Conservation (phyloP, 257 asterid species). For the Leptodermis oblonga region DNA sequence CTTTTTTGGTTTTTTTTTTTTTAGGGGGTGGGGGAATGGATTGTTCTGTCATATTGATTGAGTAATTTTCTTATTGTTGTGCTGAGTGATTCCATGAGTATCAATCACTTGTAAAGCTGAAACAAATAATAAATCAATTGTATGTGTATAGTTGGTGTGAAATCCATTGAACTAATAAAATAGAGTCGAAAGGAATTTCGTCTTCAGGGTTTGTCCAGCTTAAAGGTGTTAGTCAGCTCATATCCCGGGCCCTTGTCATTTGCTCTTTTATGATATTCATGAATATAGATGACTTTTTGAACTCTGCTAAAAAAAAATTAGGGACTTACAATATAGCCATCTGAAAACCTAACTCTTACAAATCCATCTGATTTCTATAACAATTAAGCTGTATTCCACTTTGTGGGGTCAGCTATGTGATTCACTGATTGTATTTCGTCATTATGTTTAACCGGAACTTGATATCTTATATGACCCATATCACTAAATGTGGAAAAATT, state of each 20-base stretch:
- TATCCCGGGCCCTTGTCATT: neutral
- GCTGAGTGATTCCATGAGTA: neutral
- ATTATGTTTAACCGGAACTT: too few relatives aligned
- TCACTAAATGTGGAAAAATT: too few relatives aligned
- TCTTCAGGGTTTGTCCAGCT: neutral
- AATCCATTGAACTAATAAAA: neutral
- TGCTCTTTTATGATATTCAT: neutral
- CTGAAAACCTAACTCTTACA: neutral
- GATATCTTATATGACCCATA: neutral
- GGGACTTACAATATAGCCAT: neutral
- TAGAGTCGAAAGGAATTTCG: neutral
- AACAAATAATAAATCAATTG: neutral
- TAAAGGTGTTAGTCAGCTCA: too few relatives aligned
- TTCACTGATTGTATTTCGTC: too few relatives aligned
- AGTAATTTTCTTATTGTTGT: too few relatives aligned
- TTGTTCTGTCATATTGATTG: neutral
- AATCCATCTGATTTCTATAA: neutral
- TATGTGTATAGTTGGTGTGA: neutral
- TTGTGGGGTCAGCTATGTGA: too few relatives aligned
- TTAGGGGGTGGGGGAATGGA: too few relatives aligned
- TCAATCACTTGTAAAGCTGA: neutral
- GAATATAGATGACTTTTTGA: neutral
- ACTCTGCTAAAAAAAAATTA: neutral
- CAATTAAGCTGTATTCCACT: too few relatives aligned
- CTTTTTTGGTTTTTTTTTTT: neutral